Conservation (phyloP, 2,329 filamentous ascomycete genomes). For the Ascochyta fabae region DNA sequence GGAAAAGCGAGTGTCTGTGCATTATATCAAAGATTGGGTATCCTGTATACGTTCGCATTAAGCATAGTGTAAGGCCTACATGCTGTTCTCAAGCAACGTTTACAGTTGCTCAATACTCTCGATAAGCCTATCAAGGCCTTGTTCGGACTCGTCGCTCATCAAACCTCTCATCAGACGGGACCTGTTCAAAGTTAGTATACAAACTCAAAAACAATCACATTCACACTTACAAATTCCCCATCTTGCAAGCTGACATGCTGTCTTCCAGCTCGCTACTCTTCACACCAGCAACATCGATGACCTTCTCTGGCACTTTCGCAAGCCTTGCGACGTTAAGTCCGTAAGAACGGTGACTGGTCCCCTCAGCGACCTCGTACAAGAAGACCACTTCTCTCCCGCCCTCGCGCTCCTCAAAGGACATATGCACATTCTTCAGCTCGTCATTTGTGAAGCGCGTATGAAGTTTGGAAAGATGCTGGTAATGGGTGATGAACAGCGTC, state of each 20-base stretch:
- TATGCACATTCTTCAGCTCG: conserved; percentile 86
- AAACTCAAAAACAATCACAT: neutral
- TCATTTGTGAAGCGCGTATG: conserved; percentile 69
- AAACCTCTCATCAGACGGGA: conserved; percentile 32
- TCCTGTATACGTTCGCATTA: neutral
- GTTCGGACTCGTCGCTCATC: conserved; percentile 34
- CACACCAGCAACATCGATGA: conserved; percentile 78
- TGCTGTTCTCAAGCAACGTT: neutral
- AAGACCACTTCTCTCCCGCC: conserved; percentile 83
- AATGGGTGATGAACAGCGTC: conserved; percentile 97
- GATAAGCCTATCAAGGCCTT: conserved; percentile 49
- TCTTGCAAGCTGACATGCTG: conserved; percentile 50
- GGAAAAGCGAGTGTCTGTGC: neutral
- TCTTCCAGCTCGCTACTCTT: conserved; percentile 84
- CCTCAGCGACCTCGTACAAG: conserved; percentile 88
- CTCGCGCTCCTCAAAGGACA: conserved; percentile 72
- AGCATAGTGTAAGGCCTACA: neutral
- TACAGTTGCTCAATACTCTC: conserved; percentile 54
- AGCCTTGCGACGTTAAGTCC: conserved; percentile 90
- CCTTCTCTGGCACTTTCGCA: conserved; percentile 76
- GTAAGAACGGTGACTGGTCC: conserved; percentile 92
- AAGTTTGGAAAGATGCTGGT: conserved; percentile 82
- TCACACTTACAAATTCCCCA: conserved; percentile 43
- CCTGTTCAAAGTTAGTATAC: conserved; percentile 26
- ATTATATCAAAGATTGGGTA: neutral